A percentile compares a stretch with the other conserved stretches of the same genome.
phyloP scores from a whole-genome alignment of 1,284 basidiomycete species.

The Apiotrichum sp. region DNA sequence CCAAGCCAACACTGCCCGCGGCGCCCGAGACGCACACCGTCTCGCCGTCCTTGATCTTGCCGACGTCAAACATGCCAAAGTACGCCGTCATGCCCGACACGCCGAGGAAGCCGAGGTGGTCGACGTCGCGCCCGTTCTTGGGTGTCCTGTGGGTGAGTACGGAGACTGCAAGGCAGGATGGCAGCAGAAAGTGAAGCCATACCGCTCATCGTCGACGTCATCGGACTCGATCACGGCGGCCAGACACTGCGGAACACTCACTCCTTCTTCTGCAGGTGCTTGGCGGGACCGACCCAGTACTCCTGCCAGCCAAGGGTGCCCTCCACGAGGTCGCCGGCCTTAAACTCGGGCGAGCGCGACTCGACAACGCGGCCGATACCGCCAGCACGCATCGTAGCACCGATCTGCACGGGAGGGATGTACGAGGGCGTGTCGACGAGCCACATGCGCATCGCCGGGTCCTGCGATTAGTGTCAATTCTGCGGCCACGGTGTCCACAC shows the following conservation, averaged over 20 bases:
- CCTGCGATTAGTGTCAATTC: constrained; percentile 35
- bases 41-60: constrained; percentile 70
- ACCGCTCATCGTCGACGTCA: not conserved
- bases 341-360: constrained; percentile 52
- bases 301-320: constrained; percentile 65
- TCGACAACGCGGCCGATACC: constrained; percentile 65
- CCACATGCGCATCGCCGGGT: constrained; percentile 82
- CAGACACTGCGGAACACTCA: constrained; percentile 33
- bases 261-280: constrained; percentile 54
- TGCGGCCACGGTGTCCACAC: too few species aligned
- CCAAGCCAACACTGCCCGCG: constrained; percentile 67
- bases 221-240: not conserved
- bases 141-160: constrained; percentile 49
- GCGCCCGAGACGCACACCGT: constrained; percentile 80
- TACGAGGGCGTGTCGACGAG: constrained; percentile 60
- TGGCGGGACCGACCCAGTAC: constrained; percentile 60
- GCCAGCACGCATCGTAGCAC: constrained; percentile 67
- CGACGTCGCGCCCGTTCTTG: constrained; percentile 57
- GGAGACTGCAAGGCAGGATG: not conserved
- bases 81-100: constrained; percentile 73
- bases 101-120: constrained; percentile 72
- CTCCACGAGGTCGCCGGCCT: constrained; percentile 58
- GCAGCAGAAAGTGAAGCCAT: too few species aligned
- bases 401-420: constrained; percentile 62
- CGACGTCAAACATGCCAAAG: constrained; percentile 76